Percentiles rank a stretch among this genome's conserved stretches.
These are phyloP conservation scores for Chrysosphaeria jannelii DNA, from an alignment of 2,329 filamentous ascomycete genomes.

Conservation along the genomic window DNA sequence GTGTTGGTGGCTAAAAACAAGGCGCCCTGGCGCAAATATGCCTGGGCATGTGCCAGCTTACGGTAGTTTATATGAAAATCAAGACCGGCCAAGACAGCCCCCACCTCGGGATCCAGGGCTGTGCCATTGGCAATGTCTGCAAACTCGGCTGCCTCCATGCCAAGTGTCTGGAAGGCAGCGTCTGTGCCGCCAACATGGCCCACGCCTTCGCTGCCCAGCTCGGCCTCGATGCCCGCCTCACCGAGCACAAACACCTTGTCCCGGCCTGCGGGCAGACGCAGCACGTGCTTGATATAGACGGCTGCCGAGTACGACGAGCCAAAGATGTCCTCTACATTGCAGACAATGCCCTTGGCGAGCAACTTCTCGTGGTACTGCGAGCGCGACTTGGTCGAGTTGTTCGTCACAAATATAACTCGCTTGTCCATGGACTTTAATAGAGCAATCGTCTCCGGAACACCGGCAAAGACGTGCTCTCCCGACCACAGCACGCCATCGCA, in stretches of 20 bases:
- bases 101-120: conserved; percentile 60
- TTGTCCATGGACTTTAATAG: conserved; percentile 37
- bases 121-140: conserved; percentile 43
- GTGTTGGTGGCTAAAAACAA: conserved; percentile 79
- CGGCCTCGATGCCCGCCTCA: conserved; percentile 70
- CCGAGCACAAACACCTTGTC: conserved; percentile 89
- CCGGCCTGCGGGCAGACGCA: conserved; percentile 45
- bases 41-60: conserved; percentile 58
- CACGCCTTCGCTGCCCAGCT: conserved; percentile 53
- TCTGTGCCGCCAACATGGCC: conserved; percentile 71
- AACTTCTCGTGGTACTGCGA: conserved; percentile 84
- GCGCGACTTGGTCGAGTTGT: conserved; percentile 94
- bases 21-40: conserved; percentile 67
- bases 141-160: conserved; percentile 60
- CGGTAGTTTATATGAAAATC: conserved; percentile 93
- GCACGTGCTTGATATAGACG: conserved; percentile 83
- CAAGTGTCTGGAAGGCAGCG: conserved; percentile 33
- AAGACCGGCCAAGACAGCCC: conserved; percentile 62
- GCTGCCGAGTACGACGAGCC: conserved; percentile 84
- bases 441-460: conserved; percentile 58
- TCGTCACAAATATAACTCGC: conserved; percentile 82
- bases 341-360: conserved; percentile 47
- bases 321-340: conserved; percentile 69
- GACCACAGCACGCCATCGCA: conserved; percentile 98
- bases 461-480: conserved; percentile 66